Percentiles rank a stretch among this genome's conserved stretches.
Evolutionary conservation across 805 yeast genomes (phyloP).

Genomic region (Komagataella populi): DNA sequence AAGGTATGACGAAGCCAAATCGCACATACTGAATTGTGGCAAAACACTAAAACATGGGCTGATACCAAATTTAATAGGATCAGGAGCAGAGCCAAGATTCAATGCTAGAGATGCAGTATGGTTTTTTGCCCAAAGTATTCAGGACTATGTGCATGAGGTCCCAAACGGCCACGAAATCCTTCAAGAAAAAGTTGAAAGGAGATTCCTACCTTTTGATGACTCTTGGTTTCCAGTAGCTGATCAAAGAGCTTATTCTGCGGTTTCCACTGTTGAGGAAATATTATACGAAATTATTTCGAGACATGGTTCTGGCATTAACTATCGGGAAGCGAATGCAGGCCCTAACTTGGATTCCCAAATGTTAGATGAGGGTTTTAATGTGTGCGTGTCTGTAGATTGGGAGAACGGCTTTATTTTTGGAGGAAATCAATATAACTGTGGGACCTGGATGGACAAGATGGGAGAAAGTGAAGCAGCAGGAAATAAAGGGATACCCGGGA

Average conservation of each 20-base stretch:
- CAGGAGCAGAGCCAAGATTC: conserved; percentile 87
- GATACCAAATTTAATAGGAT: conserved; percentile 85
- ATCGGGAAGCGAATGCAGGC: conserved; percentile 94
- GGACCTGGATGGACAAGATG: conserved; percentile 99
- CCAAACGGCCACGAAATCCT: conserved; percentile 61
- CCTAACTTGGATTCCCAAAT: conserved; percentile 78
- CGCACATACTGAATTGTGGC: conserved; percentile 79
- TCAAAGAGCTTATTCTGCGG: conserved; percentile 62
- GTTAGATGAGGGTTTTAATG: conserved; percentile 87
- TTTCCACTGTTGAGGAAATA: conserved; percentile 59
- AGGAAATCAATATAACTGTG: conserved; percentile 88
- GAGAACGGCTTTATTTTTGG: conserved; percentile 77
- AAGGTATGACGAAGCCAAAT: conserved; percentile 64
- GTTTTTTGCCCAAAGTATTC: conserved; percentile 85
- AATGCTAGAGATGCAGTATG: conserved; percentile 96
- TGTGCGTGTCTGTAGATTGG: conserved; percentile 77
- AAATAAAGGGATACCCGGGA: conserved; percentile 88
- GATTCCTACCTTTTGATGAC: conserved; percentile 80
- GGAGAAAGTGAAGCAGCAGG: conserved; percentile 84
- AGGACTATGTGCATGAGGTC: conserved; percentile 57
- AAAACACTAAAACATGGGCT: conserved; percentile 88
- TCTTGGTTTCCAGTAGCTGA: conserved; percentile 56
- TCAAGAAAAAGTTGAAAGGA: conserved; percentile 58
- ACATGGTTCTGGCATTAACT: conserved; percentile 80
- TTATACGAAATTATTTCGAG: conserved; percentile 73